Evolutionary conservation across 1,284 basidiomycete genomes (phyloP).

Genomic region (Wallemia hederae): DNA sequence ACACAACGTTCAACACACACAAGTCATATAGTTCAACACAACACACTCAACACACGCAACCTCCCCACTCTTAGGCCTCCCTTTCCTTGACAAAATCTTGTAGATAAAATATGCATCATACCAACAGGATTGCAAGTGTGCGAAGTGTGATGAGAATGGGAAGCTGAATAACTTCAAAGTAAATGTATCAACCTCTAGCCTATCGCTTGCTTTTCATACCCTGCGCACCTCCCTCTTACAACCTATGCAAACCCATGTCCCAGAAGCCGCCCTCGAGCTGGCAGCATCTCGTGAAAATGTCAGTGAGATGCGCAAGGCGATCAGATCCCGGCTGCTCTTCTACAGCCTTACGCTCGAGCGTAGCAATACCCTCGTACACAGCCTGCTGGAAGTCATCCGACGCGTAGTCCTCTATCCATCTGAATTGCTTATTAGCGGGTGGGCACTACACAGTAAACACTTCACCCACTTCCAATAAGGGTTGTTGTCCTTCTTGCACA

Average conservation of each 20-base stretch:
- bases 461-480: conserved; percentile 23
- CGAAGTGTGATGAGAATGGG: too few relatives aligned
- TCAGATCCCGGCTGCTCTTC: not conserved
- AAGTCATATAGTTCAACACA: too few relatives aligned
- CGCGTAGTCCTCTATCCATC: conserved; percentile 61
- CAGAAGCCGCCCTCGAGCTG: not conserved
- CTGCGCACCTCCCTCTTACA: not conserved
- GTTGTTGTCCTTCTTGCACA: conserved; percentile 33
- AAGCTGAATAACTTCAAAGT: too few relatives aligned
- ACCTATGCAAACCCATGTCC: not conserved
- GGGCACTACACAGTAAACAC: not conserved
- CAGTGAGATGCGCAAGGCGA: not conserved
- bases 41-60: too few relatives aligned
- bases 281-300: conserved; percentile 1
- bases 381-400: conserved; percentile 39
- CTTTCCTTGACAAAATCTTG: too few relatives aligned
- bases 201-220: too few relatives aligned
- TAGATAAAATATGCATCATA: too few relatives aligned
- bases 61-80: too few relatives aligned
- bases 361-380: conserved; percentile 39
- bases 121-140: too few relatives aligned
- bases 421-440: conserved; percentile 13
- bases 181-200: too few relatives aligned
- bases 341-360: not conserved
- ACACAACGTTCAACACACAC: too few relatives aligned